A percentile compares a stretch with the other conserved stretches of the same genome.
phyloP scores from a whole-genome alignment of 2,329 filamentous ascomycete species.

The Scedosporium boydii region DNA sequence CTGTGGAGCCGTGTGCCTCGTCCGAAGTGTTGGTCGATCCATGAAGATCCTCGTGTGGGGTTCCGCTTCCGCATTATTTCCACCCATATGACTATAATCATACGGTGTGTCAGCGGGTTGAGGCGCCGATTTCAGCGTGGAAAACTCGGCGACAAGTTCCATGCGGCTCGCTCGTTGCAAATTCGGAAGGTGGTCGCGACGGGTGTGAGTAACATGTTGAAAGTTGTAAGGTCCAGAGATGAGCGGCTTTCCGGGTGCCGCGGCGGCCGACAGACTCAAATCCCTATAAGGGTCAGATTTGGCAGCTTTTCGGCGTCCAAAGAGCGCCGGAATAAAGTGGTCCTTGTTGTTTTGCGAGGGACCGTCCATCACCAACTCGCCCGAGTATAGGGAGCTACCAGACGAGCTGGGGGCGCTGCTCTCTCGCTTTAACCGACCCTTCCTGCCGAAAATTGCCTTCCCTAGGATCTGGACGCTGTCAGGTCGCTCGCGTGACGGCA shows the following conservation, averaged over 20 bases:
- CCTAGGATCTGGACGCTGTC: conserved; percentile 52
- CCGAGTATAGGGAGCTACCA: conserved; percentile 37
- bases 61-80: conserved; percentile 10
- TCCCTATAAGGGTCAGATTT: conserved; percentile 13
- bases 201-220: conserved; percentile 52
- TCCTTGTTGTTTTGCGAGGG: conserved; percentile 26
- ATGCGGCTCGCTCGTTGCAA: conserved; percentile 28
- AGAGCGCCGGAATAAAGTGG: conserved; percentile 38
- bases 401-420: conserved; percentile 37
- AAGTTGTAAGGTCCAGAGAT: conserved; percentile 60
- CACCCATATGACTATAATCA: conserved; percentile 16
- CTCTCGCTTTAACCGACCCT: conserved; percentile 38
- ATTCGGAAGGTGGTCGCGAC: conserved; percentile 36
- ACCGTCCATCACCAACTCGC: conserved; percentile 29
- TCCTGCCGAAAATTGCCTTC: conserved; percentile 49
- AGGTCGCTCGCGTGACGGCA: conserved; percentile 42
- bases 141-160: conserved; percentile 34
- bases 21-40: conserved; percentile 3
- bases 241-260: conserved; percentile 4
- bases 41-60: not conserved
- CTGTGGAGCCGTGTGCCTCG: conserved; percentile 9
- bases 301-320: conserved; percentile 36
- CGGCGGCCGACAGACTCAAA: not conserved
- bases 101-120: conserved; percentile 40
- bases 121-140: conserved; percentile 28